Base-by-base conservation (phyloP, 352 stramenopile species). In the Albugo laibachii region DNA sequence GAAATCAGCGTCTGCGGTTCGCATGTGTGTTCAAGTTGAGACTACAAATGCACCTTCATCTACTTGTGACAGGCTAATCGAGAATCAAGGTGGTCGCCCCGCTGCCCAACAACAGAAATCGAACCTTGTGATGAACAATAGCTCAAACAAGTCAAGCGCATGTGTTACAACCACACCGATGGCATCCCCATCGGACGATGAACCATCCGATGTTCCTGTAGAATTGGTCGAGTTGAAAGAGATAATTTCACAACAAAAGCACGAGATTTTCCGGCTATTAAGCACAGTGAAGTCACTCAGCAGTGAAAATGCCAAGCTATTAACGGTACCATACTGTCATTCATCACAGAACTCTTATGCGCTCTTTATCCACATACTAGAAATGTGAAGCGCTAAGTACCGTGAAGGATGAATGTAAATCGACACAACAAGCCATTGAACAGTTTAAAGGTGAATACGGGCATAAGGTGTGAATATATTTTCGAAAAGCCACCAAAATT, bases 401-500 rank as follows among this genome's bases (percentile, higher is more conserved):
- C 31, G 58, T 85, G 21, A 69, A 84, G 55, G 57, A 57, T 24
- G 75, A 92, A 46, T 87, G 88, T 54, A 62, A 65, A 27, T 67
- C 81, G 16, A 75, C 87, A 36, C 68, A 79, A 21, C 67, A 87
- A 35, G 69, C 73, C 11, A 87, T 92, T 75, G 75, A 88, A 16
- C 62, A 66, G 11, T 91, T 91, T 56, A 91, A 91, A 55, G 69
- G 66, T 27, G 65, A 84, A 20, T 91, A 91, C 62, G 83, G 83
- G 40, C 78, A 88, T 54, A 92, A 88, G 70, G 78, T 83, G 8
- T 31, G 24, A 31, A 31, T 31, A 31, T 8, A 31, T 31, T 31
- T 8, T 31, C 24, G 8, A 45, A 14, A 19, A 50, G 20, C 20
- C 48, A n/a, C 21, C 31, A 35, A 10, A 24, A 36, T 13, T 15